These are phyloP conservation scores for Russula abietina DNA, from an alignment of 768 basidiomycete genomes.

Conservation along the genomic window DNA sequence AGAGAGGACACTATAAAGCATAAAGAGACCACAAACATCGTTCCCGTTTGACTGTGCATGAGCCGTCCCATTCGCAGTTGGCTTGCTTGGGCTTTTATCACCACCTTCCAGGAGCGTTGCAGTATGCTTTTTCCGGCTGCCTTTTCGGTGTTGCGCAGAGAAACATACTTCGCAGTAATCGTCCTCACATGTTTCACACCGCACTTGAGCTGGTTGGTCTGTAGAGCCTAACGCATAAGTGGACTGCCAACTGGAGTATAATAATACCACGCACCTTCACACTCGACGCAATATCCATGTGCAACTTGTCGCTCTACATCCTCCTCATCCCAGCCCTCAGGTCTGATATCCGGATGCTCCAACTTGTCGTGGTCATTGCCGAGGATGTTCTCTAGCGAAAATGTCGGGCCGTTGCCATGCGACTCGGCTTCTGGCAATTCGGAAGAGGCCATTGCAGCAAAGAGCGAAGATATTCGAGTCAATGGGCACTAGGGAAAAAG, in stretches of 20 bases:
- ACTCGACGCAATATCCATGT: constrained; percentile 76
- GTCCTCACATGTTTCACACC: constrained; percentile 68
- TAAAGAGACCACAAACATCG: constrained; percentile 11
- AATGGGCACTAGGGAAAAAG: not conserved
- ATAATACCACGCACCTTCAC: constrained; percentile 58
- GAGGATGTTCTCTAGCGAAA: constrained; percentile 69
- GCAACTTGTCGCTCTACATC: constrained; percentile 37
- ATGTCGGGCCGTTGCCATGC: constrained; percentile 27
- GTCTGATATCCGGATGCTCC: constrained; percentile 46
- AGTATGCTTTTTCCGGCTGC: constrained; percentile 60
- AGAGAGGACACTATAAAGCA: constrained; percentile 23
- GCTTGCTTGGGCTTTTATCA: constrained; percentile 23
- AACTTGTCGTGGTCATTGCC: constrained; percentile 55
- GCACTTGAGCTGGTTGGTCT: constrained; percentile 81
- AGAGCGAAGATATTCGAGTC: constrained; percentile 9
- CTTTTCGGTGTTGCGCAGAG: constrained; percentile 78
- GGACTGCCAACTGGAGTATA: not conserved
- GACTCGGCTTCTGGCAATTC: constrained; percentile 10
- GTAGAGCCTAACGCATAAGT: constrained; percentile 3
- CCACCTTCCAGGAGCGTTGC: constrained; percentile 40
- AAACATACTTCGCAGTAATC: constrained; percentile 83
- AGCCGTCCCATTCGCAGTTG: constrained; percentile 17
- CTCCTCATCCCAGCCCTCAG: constrained; percentile 67
- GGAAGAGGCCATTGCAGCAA: constrained; percentile 14
- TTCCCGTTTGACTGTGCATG: constrained; percentile 28